Evolutionary conservation across 345 rosid species (phyloP).

Genomic region (Rhodomyrtus tomentosa): DNA sequence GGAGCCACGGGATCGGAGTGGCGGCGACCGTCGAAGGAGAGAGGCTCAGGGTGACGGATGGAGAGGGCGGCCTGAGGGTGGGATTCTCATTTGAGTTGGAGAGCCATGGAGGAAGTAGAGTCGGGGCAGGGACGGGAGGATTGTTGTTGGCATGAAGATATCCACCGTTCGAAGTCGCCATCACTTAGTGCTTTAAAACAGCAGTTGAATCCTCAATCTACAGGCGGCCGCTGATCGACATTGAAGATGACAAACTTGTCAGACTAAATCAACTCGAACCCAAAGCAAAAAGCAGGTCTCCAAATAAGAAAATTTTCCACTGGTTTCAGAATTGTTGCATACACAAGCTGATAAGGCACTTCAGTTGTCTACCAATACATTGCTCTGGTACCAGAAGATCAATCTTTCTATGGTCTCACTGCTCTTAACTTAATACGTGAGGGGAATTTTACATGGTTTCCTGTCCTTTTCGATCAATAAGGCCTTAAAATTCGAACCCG

Average conservation of each 20-base stretch:
- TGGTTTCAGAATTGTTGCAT: background rate
- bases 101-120: conserved; percentile 78
- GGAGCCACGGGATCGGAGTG: conserved; percentile 74
- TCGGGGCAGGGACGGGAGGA: conserved; percentile 30
- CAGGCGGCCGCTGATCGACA: background rate
- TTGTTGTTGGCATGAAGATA: conserved; percentile 34
- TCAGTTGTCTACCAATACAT: background rate
- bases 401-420: background rate
- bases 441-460: background rate
- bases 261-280: background rate
- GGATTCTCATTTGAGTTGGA: conserved; percentile 48
- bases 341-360: background rate
- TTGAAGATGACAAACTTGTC: background rate
- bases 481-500: background rate
- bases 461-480: background rate
- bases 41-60: conserved; percentile 72
- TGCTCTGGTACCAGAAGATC: background rate
- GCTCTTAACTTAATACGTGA: background rate
- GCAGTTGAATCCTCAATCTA: background rate
- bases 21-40: conserved; percentile 66
- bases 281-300: background rate
- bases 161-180: conserved; percentile 76
- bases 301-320: background rate
- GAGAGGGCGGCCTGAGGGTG: conserved; percentile 43
- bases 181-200: conserved; percentile 9